Base-by-base conservation (phyloP, 2,329 filamentous ascomycete species). In the Hypoxylon sp. region DNA sequence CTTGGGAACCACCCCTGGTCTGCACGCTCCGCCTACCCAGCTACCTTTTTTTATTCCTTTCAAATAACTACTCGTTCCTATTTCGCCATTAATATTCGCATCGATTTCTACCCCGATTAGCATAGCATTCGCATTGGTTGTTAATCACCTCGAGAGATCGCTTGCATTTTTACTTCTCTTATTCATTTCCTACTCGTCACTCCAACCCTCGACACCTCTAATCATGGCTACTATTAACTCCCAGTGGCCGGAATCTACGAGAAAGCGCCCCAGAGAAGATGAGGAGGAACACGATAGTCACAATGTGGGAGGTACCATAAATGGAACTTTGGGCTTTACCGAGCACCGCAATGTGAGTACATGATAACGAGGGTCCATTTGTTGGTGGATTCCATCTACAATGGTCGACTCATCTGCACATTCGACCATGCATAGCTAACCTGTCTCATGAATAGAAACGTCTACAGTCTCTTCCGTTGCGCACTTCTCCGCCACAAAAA, bases 401-500 rank as follows among this genome's bases (percentile, higher is more conserved):
- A n/a, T n/a, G n/a, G n/a, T n/a, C n/a, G n/a, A n/a, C n/a, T n/a
- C n/a, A n/a, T n/a, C n/a, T n/a, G n/a, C n/a, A n/a, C n/a, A n/a
- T n/a, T n/a, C n/a, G n/a, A n/a, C n/a, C n/a, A n/a, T n/a, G n/a
- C n/a, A n/a, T n/a, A 26, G 17, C 54, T 59, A 55, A 57, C 50
- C 12, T 30, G 8, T n/a, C n/a, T n/a, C 32, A 57, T 67, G 26
- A 25, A 25, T 43, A 82, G 79, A 83, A 83, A 77, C 78, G 80
- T 27, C 55, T 81, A 11, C 79, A 82, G 48, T 75, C 77, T 32
- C 74, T 82, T 3, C 79, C 79, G 8, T 65, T 81, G 9, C 75
- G 78, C 50, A 74, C 73, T 7, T 77, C 76, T 20, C 76, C 76
- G 30, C 67, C 66, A 26, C 65, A 72, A 6, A 71, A 69, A 44